These are phyloP conservation scores for Boletus vinaceobasis DNA, from an alignment of 768 basidiomycete genomes.

Conservation along the genomic window DNA sequence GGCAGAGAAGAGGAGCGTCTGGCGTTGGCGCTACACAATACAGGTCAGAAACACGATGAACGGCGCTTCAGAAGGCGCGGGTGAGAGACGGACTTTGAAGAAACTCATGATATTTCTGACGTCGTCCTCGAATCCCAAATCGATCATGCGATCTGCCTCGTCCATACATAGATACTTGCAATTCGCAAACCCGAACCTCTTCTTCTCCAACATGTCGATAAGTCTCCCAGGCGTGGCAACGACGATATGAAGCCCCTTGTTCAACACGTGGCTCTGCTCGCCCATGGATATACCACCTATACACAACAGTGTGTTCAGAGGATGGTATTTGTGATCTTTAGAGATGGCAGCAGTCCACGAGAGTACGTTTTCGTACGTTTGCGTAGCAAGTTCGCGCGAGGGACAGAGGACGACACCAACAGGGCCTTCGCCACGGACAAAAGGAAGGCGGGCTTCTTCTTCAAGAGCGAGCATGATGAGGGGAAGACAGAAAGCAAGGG, in stretches of 20 bases:
- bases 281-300: constrained; percentile 99
- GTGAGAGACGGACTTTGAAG: constrained; percentile 67
- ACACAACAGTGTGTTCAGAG: constrained; percentile 83
- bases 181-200: constrained; percentile 83
- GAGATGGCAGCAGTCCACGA: constrained; percentile 81
- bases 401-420: constrained; percentile 97
- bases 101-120: constrained; percentile 99
- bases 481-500: constrained; percentile 96
- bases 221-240: constrained; percentile 95
- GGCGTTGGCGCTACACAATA: constrained; percentile 75
- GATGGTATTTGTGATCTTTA: constrained; percentile 79
- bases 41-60: not conserved
- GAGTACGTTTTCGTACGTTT: constrained; percentile 93
- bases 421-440: constrained; percentile 91
- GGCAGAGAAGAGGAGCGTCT: constrained; percentile 95
- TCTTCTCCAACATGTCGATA: constrained; percentile 98
- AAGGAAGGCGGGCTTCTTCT: constrained; percentile 87
- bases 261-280: constrained; percentile 91
- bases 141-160: constrained; percentile 99
- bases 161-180: constrained; percentile 99
- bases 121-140: constrained; percentile 98
- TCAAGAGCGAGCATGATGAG: constrained; percentile 95
- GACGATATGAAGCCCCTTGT: constrained; percentile 90
- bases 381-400: constrained; percentile 92
- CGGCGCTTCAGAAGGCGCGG: too few species aligned